A percentile compares a stretch with the other conserved stretches of the same genome.
Evolutionary conservation across 2,329 filamentous ascomycete genomes (phyloP).

Genomic region (Pseudofabraea citricarpa): DNA sequence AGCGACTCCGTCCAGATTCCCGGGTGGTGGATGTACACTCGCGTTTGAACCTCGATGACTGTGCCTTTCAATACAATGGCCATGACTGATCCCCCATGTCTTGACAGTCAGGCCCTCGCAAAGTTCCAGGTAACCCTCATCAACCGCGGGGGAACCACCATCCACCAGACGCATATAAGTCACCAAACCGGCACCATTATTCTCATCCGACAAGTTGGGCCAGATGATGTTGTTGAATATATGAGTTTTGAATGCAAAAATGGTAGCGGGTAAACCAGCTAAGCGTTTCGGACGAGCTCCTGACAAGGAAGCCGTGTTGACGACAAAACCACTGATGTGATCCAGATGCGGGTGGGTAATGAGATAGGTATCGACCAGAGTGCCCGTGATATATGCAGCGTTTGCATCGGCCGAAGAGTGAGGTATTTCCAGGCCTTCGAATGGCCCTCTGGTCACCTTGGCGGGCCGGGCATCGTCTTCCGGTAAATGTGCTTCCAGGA

Average conservation of each 20-base stretch:
- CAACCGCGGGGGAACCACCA: slow-evolving; percentile 79
- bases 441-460: slow-evolving; percentile 60
- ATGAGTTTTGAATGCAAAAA: slow-evolving; percentile 85
- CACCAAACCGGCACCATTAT: slow-evolving; percentile 86
- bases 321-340: slow-evolving; percentile 84
- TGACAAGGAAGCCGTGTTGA: slow-evolving; percentile 86
- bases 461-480: slow-evolving; percentile 35
- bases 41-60: slow-evolving; percentile 53
- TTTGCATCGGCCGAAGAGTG: slow-evolving; percentile 67
- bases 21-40: slow-evolving; percentile 1
- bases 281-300: slow-evolving; percentile 82
- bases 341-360: slow-evolving; percentile 98
- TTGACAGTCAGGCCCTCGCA: slow-evolving; percentile 87
- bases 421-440: slow-evolving; percentile 71
- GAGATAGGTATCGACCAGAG: slow-evolving; percentile 80
- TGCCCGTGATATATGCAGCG: slow-evolving; percentile 71
- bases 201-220: slow-evolving; percentile 96
- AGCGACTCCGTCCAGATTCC: neutral
- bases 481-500: slow-evolving; percentile 43
- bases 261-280: slow-evolving; percentile 82
- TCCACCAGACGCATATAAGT: slow-evolving; percentile 87
- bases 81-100: slow-evolving; percentile 83
- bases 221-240: slow-evolving; percentile 98
- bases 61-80: slow-evolving; percentile 75
- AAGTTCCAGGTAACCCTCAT: slow-evolving; percentile 84